A percentile compares a stretch with the other conserved stretches of the same genome.
Conservation (phyloP, 352 stramenopile genomes). For the Pythium myriotylum region DNA sequence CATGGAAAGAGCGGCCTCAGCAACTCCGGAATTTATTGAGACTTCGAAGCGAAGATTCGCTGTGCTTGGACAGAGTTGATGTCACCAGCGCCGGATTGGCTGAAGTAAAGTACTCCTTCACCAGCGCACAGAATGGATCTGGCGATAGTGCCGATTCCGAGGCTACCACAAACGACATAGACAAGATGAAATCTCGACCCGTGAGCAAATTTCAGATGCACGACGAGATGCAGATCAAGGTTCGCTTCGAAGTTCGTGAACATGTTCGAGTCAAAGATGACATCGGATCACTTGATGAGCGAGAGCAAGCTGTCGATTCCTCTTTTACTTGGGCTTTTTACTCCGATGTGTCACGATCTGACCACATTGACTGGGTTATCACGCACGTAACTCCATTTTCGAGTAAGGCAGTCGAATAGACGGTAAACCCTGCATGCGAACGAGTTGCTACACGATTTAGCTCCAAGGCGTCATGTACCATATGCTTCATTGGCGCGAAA, state of each 20-base stretch:
- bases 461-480: no score
- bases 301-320: slow-evolving; percentile 26
- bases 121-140: slow-evolving; percentile 19
- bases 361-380: slow-evolving; percentile 45
- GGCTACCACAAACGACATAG: background rate
- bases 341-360: slow-evolving; percentile 41
- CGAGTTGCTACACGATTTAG: no score
- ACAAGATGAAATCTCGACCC: background rate
- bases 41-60: slow-evolving; percentile 16
- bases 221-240: slow-evolving; percentile 41
- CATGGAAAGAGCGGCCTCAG: slow-evolving; percentile 31
- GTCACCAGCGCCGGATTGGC: slow-evolving; percentile 31
- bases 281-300: slow-evolving; percentile 3
- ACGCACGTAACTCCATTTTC: slow-evolving; percentile 35
- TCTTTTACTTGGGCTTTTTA: slow-evolving; percentile 51
- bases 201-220: slow-evolving; percentile 42
- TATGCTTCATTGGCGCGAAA: no score
- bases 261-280: slow-evolving; percentile 24
- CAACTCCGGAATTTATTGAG: slow-evolving; percentile 26
- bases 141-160: background rate
- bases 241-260: slow-evolving; percentile 41
- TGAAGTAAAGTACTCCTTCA: slow-evolving; percentile 42
- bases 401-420: slow-evolving; percentile 1
- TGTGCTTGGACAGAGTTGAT: slow-evolving; percentile 36
- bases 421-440: no score